These are phyloP conservation scores for Kuraishia cidri DNA, from an alignment of 805 yeast genomes.

Conservation along the genomic window DNA sequence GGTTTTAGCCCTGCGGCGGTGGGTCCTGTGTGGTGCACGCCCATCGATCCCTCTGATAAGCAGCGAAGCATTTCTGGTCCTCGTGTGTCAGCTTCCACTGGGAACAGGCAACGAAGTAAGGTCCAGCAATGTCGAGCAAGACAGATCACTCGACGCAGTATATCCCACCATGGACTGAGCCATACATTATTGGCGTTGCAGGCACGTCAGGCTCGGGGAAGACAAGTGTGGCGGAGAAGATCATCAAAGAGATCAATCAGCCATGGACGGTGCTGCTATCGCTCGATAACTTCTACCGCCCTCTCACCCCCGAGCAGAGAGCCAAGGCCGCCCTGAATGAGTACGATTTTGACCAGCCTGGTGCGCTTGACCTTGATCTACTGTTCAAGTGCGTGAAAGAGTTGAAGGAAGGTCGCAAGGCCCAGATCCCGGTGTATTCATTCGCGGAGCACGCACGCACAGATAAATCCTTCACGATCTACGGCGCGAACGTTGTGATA, in stretches of 20 bases:
- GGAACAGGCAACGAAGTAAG: no score
- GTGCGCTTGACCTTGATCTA: constrained; percentile 73
- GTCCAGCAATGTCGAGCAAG: no score
- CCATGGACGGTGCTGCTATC: constrained; percentile 94
- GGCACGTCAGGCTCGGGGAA: constrained; percentile 90
- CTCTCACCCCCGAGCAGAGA: constrained; percentile 55
- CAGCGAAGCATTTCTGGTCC: neutral
- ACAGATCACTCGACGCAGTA: constrained; percentile 21
- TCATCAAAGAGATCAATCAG: constrained; percentile 68
- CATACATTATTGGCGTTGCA: constrained; percentile 81
- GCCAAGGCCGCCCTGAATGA: constrained; percentile 55
- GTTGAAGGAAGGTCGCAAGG: constrained; percentile 62
- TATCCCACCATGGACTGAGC: constrained; percentile 83
- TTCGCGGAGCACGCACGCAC: constrained; percentile 56
- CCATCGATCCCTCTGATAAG: no score
- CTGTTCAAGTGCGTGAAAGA: constrained; percentile 53
- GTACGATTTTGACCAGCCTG: constrained; percentile 83
- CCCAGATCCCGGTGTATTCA: constrained; percentile 64
- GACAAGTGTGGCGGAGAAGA: constrained; percentile 80
- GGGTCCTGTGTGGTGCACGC: no score
- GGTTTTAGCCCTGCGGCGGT: no score
- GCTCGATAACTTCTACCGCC: constrained; percentile 85
- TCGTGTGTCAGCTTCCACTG: neutral
- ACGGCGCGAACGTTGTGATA: constrained; percentile 91
- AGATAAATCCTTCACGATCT: constrained; percentile 60